Percentiles rank a stretch among this genome's conserved stretches.
These are phyloP conservation scores for Rhodosporidiobolus odoratus DNA, from an alignment of 768 basidiomycete species.

Conservation along the genomic window DNA sequence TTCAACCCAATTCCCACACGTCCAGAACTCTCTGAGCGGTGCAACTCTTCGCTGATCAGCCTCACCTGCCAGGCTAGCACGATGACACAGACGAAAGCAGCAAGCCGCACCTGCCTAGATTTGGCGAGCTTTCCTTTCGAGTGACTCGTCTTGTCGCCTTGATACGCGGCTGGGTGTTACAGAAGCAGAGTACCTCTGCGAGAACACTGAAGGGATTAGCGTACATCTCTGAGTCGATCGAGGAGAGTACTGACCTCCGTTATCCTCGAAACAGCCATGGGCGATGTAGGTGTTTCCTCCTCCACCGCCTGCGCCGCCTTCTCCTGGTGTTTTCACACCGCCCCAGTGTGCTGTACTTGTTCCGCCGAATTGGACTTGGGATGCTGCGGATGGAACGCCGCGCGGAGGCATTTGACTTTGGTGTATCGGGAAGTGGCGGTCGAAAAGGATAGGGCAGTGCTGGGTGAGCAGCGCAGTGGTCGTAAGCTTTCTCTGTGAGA, in stretches of 20 bases:
- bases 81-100: neutral
- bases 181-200: constrained; percentile 25
- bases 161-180: constrained; percentile 24
- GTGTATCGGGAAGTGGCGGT: too few relatives aligned
- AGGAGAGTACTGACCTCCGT: neutral
- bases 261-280: neutral
- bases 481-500: too few relatives aligned
- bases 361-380: neutral
- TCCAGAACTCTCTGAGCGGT: constrained; percentile 22
- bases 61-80: neutral
- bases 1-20: constrained; percentile 25
- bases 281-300: neutral
- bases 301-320: too few relatives aligned
- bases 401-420: too few relatives aligned
- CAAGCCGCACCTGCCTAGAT: constrained; percentile 20
- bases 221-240: neutral
- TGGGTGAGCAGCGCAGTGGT: too few relatives aligned
- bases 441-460: too few relatives aligned
- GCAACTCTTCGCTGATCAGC: neutral
- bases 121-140: constrained; percentile 18
- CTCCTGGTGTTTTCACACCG: neutral
- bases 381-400: neutral
- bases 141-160: constrained; percentile 15
- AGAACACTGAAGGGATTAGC: neutral
- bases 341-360: neutral